Conservation (phyloP, 2,329 filamentous ascomycete species). For the Dactylonectria macrodidyma region DNA sequence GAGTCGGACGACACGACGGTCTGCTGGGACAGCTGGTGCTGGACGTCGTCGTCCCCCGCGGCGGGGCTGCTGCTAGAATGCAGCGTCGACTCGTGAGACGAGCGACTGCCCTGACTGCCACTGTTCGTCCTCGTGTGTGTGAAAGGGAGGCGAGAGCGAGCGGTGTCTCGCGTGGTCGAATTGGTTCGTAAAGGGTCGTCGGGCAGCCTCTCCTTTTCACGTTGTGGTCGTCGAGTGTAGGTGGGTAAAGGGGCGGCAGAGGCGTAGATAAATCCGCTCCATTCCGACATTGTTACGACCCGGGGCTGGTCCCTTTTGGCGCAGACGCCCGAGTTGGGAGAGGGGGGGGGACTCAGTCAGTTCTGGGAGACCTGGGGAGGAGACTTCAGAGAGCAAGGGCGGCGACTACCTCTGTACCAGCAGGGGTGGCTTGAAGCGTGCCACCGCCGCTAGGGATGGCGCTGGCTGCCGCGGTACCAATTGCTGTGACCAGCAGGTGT, state of each 20-base stretch:
- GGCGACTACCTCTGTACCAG: constrained; percentile 33
- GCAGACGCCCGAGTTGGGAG: constrained; percentile 38
- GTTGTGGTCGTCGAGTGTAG: constrained; percentile 41
- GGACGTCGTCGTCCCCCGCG: constrained; percentile 41
- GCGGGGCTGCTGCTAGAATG: constrained; percentile 50
- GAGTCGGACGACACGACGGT: constrained; percentile 45
- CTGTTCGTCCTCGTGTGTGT: constrained; percentile 45
- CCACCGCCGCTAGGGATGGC: constrained; percentile 42
- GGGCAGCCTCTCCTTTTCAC: constrained; percentile 49
- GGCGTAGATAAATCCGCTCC: constrained; percentile 50
- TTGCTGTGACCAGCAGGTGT: constrained; percentile 31
- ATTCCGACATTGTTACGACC: constrained; percentile 50
- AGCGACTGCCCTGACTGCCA: constrained; percentile 47
- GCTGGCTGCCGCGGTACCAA: constrained; percentile 33
- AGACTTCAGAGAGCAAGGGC: constrained; percentile 16
- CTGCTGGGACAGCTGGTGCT: constrained; percentile 37
- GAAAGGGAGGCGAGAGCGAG: constrained; percentile 39
- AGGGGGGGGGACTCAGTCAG: constrained; percentile 35
- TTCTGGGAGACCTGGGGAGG: background rate
- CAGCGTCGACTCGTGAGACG: constrained; percentile 48
- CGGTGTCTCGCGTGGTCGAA: constrained; percentile 38
- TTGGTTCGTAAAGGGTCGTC: constrained; percentile 40
- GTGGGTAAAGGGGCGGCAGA: constrained; percentile 51
- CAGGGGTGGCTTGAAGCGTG: constrained; percentile 42
- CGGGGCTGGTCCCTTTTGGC: constrained; percentile 48